Base-by-base conservation (phyloP, 768 basidiomycete species). In the Agrocybe pediades region DNA sequence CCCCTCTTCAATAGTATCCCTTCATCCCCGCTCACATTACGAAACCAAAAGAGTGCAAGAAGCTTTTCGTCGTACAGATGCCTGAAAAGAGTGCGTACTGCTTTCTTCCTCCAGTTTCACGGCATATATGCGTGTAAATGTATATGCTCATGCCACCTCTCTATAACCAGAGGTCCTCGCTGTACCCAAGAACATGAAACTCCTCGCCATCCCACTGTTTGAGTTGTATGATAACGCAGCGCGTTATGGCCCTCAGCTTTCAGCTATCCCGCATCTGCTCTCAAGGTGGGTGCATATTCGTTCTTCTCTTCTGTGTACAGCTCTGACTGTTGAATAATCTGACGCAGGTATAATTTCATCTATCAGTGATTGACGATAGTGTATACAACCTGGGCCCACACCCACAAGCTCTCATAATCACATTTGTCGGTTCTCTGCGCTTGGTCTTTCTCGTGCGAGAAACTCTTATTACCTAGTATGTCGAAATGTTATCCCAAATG, bases 161-260 rank as follows among this genome's bases (percentile, higher is more conserved):
- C 17, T 27, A 48, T 49, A 24, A 53, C 19, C 70, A 98, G 96
- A 97, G 70, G 91, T 96, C 15, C 85, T 99, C 8, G 93, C 95
- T 0, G 95, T 99, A 3, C 97, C 97, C 0, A 92, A 92, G 73
- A 99, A 99, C 71, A 98, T 98, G 96, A 98, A 98, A 68, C 83
- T 99, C 7, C 85, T 96, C 39, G 96, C 95, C 16, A 93, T 98
- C 42, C 97, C 97, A 0, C 77, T 99, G 30, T 98, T 96, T 65
- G 97, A 99, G 71, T 77, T 98, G 13, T 99, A 98, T 66, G 97
- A 98, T 69, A 99, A 99, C 55, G 91, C 94, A 8, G 95, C 96
- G 0, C 79, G 95, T 52, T 95, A 95, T 64, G 95, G 95, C 1
- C 96, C 95, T 0, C 95, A 97, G 64, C 80, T 98, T 9, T 92